A percentile compares a stretch with the other conserved stretches of the same genome.
Conservation (phyloP, 1,284 basidiomycete genomes). For the Cutaneotrichosporon cutaneum region DNA sequence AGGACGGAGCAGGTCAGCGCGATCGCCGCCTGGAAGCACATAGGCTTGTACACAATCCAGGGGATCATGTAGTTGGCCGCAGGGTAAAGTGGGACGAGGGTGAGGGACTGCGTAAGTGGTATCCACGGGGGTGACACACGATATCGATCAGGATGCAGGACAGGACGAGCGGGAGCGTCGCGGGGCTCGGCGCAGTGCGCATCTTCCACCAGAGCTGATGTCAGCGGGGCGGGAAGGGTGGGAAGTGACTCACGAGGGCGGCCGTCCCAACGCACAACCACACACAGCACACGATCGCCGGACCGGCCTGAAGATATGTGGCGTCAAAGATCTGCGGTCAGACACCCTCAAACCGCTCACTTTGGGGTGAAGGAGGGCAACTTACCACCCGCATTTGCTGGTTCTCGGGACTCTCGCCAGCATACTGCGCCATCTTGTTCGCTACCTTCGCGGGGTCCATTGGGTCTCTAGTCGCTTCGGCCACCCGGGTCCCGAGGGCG, state of each 20-base stretch:
- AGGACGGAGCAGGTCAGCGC: slow-evolving; percentile 38
- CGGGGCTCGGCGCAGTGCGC: slow-evolving; percentile 48
- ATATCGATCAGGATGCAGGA: slow-evolving; percentile 48
- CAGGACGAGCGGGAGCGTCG: slow-evolving; percentile 49
- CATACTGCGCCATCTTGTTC: slow-evolving; percentile 29
- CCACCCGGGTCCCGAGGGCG: slow-evolving; percentile 10
- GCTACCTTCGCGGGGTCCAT: slow-evolving; percentile 30
- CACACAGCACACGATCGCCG: slow-evolving; percentile 42
- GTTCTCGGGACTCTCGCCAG: slow-evolving; percentile 14
- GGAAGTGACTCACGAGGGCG: slow-evolving; percentile 31
- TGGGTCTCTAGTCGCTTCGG: slow-evolving; percentile 25
- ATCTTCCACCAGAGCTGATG: slow-evolving; percentile 48
- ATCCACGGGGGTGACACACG: too few relatives aligned
- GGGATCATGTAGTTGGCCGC: slow-evolving; percentile 37
- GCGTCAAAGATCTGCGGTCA: slow-evolving; percentile 40
- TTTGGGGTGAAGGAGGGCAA: not conserved
- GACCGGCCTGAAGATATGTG: slow-evolving; percentile 47
- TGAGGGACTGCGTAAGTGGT: too few relatives aligned
- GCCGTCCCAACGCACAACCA: slow-evolving; percentile 46
- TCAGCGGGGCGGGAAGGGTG: not conserved
- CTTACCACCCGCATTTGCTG: slow-evolving; percentile 18
- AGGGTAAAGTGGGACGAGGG: slow-evolving; percentile 39
- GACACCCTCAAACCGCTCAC: not conserved
- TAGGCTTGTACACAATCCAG: slow-evolving; percentile 47
- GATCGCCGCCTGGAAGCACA: slow-evolving; percentile 47